These are phyloP conservation scores for Protostelium mycophagum DNA, from an alignment of 78 protist genomes.

Conservation along the genomic window DNA sequence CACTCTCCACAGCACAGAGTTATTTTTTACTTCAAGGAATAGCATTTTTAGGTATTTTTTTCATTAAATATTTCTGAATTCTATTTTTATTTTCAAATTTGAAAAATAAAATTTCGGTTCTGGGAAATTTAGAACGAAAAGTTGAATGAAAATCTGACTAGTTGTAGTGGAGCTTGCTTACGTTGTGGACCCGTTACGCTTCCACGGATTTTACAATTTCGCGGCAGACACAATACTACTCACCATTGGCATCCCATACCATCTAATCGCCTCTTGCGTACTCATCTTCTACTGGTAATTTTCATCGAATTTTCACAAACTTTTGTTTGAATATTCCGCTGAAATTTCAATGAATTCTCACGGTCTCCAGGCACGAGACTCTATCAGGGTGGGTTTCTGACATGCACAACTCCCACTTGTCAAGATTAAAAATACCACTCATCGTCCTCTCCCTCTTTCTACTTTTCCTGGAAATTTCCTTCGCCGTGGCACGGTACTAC, in stretches of 20 bases:
- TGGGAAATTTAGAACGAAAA: not conserved
- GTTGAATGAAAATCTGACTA: too few species aligned
- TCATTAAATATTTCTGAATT: too few species aligned
- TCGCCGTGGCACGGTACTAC: not conserved
- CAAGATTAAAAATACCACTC: not conserved
- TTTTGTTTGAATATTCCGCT: not conserved
- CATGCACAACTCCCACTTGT: not conserved
- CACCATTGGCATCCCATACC: not conserved
- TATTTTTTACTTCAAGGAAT: not conserved
- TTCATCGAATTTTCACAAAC: too few species aligned
- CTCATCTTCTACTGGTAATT: not conserved
- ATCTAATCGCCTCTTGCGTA: not conserved
- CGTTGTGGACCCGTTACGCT: not conserved
- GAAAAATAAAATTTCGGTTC: not conserved
- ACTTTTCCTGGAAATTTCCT: not conserved
- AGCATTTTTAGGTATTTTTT: too few species aligned
- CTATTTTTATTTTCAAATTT: not conserved
- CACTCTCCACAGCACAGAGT: not conserved
- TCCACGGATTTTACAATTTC: not conserved
- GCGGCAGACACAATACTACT: not conserved
- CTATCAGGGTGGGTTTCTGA: not conserved
- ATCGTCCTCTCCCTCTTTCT: not conserved
- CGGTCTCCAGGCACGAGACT: not conserved
- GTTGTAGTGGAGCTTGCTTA: not conserved
- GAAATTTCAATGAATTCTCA: not conserved